These are phyloP conservation scores for Nakaseomyces bracarensis DNA, from an alignment of 1,139 yeast species.

Conservation along the genomic window DNA sequence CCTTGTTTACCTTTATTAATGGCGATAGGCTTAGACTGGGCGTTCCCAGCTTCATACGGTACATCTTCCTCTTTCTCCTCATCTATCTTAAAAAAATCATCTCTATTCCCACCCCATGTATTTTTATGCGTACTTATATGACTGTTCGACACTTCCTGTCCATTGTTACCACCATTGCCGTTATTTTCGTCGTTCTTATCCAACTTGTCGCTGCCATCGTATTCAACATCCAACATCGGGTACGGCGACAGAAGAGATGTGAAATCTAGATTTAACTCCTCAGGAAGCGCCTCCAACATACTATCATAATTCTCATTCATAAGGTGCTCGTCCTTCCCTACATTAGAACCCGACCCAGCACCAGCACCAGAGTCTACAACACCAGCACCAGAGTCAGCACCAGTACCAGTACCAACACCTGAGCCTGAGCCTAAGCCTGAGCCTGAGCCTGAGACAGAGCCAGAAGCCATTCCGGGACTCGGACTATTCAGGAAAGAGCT, in stretches of 20 bases:
- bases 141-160: neutral
- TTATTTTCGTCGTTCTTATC: no score
- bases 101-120: neutral
- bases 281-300: constrained; percentile 33
- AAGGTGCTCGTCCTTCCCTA: neutral
- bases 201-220: neutral
- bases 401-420: no score
- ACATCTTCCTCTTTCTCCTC: neutral
- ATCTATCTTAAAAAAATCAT: constrained; percentile 2
- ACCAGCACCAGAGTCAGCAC: no score
- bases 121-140: neutral
- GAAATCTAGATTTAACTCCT: constrained; percentile 20
- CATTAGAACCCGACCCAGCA: neutral
- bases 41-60: neutral
- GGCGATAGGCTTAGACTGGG: constrained; percentile 19
- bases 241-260: constrained; percentile 7
- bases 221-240: neutral
- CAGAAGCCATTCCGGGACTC: neutral
- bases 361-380: neutral
- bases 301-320: constrained; percentile 24
- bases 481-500: neutral
- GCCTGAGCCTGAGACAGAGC: no score
- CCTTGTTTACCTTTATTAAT: constrained; percentile 10
- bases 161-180: neutral
- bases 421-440: neutral